phyloP scores from a whole-genome alignment of 371 early-diverging fungal species.

The Mortierella sp. region DNA sequence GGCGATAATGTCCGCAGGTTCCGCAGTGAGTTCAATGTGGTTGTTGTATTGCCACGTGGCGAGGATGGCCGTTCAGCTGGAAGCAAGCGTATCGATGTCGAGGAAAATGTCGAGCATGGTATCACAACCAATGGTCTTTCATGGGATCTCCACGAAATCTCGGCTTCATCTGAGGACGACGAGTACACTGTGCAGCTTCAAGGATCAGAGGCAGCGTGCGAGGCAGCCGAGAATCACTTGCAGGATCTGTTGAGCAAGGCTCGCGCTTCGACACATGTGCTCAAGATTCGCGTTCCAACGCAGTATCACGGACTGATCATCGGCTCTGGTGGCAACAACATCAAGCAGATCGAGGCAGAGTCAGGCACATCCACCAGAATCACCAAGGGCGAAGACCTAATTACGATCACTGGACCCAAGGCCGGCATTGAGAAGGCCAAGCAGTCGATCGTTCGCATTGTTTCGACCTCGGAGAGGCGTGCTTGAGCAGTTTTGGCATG shows the following conservation, averaged over 20 bases:
- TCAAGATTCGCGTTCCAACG: conserved; percentile 60
- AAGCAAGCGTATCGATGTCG: conserved; percentile 56
- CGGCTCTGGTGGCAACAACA: conserved; percentile 67
- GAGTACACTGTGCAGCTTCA: conserved; percentile 56
- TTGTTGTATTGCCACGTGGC: conserved; percentile 55
- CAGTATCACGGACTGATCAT: conserved; percentile 69
- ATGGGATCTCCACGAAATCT: conserved; percentile 49
- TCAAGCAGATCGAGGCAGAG: conserved; percentile 63
- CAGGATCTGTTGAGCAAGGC: conserved; percentile 49
- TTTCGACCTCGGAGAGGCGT: conserved; percentile 45
- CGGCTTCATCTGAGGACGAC: conserved; percentile 51
- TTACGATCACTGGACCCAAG: conserved; percentile 65
- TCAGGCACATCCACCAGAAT: conserved; percentile 67
- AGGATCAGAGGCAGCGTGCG: conserved; percentile 56
- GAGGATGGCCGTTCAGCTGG: conserved; percentile 21
- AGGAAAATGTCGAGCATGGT: conserved; percentile 34
- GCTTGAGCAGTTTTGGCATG: background rate
- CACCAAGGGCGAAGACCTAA: conserved; percentile 55
- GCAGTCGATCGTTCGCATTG: conserved; percentile 55
- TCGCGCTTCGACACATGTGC: conserved; percentile 43
- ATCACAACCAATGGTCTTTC: conserved; percentile 39
- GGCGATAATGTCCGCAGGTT: conserved; percentile 57
- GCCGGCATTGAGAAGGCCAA: conserved; percentile 60
- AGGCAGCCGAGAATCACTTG: conserved; percentile 53
- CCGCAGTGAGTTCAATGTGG: conserved; percentile 65